Base-by-base conservation (phyloP, 1,139 yeast genomes). In the Blastobotrys persicus region DNA sequence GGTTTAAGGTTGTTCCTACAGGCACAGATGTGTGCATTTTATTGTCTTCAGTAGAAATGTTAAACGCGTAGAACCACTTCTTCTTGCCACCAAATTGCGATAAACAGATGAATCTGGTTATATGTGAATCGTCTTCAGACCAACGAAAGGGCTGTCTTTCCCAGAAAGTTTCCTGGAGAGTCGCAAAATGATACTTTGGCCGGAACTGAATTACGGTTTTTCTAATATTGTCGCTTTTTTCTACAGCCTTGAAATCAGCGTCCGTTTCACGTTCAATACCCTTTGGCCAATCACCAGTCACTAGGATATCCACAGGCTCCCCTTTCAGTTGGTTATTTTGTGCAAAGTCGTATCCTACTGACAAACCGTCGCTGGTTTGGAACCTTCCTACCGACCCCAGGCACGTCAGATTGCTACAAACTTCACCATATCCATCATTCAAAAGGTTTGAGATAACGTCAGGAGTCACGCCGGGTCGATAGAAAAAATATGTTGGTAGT, bases 41-140 rank as follows among this genome's bases (percentile, higher is more conserved):
- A 3, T 4, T 16, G n/a, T 17, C 4, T 12, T 13, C 16, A 11
- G 12, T 9, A 14, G 37, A 55, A 3, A 60, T 46, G 13, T 54
- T 58, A 45, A 62, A 62, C 6, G 66, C 66, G 44, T 62, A 62
- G 38, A 55, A 59, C 61, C 62, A 60, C 33, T 59, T 57, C 16
- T 48, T 41, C 11, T 44, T 32, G n/a, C 56, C 55, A 4, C 55
- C 59, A 45, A 50, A 62, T 2, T 51, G 49, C 2, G 58, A 65
- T 20, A 63, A 49, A 19, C 60, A 51, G 23, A 63, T 57, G 45
- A 63, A 63, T 17, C 67, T 51, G 0, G 61, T 59, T 14, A 48
- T 42, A 28, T 46, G 32, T 6, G 38, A 44, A 1, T 44, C 48
- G 1, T 45, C 53, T 1, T 48, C 56, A 9, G 28, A 44, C 43